Evolutionary conservation across 2,329 filamentous ascomycete genomes (phyloP), one percentile per base, ranked within the genome.

Genomic region (Xylariomycetidae sp.): DNA sequence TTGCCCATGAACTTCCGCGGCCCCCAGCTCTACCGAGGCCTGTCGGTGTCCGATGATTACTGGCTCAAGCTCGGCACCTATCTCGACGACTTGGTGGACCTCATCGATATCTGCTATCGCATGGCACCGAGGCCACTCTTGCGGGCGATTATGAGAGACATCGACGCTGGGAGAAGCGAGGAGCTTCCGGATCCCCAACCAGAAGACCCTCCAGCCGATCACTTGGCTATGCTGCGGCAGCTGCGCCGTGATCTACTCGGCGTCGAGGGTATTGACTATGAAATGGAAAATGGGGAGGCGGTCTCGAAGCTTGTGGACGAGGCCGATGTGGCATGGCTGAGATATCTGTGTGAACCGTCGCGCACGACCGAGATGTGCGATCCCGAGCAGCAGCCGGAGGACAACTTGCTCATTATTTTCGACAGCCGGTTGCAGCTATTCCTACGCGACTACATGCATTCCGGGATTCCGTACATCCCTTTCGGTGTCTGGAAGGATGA

Each of bases 1-100:
- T 26, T 58, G 10, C 56, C 47, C 16, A 16, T 25, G 10, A 59
- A 59, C 39, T 57, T 49, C 29, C 36, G 39, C 12, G 57, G 57
- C 1, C 58, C 58, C 8, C 47, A 46, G 24, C 39, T 43, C n/a
- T 49, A 53, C 28, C 32, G 38, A 20, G 45, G 48, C 12, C 40
- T 53, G 12, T 42, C 48, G 17, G 35, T 51, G 19, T 49, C 52
- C 39, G 53, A 52, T 16, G 36, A 56, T 35, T 26, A 57, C 30
- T 56, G 52, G 53, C 28, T 55, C 7, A 44, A 34, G 31, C 44
- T 54, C 10, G 54, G 53, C 18, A 37, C 35, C 10, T 39, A 53
- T 36, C 55, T 61, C 35, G 44, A 42, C n/a, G 39, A 41, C 6
- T 29, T 49, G 15, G 41, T 32, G 26, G 23, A 15, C 6, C 32